These are phyloP conservation scores for Oehlia diaphana DNA, from an alignment of 192 early-diverging fungal genomes.

Conservation along the genomic window DNA sequence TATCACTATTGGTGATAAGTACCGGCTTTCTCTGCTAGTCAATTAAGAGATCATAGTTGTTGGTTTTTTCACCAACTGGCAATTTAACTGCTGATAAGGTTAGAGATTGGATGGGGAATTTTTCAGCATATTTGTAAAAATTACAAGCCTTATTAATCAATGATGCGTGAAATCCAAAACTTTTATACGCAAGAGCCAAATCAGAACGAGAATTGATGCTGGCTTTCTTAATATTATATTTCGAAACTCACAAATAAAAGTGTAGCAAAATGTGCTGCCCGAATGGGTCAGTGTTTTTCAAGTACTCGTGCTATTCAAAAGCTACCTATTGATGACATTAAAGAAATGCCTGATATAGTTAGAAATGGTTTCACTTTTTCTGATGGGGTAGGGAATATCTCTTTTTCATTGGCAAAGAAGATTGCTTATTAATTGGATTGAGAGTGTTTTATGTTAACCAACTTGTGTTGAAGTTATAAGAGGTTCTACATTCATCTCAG, in stretches of 20 bases:
- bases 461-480: constrained; percentile 59
- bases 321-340: too few species aligned
- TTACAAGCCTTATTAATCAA: too few species aligned
- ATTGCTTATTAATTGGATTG: constrained; percentile 45
- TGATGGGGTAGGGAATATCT: constrained; percentile 73
- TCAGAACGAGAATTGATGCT: too few species aligned
- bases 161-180: too few species aligned
- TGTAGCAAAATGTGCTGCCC: constrained; percentile 65
- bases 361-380: constrained; percentile 55
- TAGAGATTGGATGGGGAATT: too few species aligned
- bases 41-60: constrained; percentile 52
- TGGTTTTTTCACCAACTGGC: constrained; percentile 67
- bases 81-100: constrained; percentile 33
- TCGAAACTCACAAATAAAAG: constrained; percentile 43
- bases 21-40: constrained; percentile 33
- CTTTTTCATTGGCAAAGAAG: constrained; percentile 42
- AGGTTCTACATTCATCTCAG: constrained; percentile 48
- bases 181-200: too few species aligned
- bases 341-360: too few species aligned
- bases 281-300: constrained; percentile 76
- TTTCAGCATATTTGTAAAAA: too few species aligned
- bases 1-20: constrained; percentile 55
- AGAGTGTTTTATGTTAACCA: constrained; percentile 54
- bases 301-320: constrained; percentile 24
- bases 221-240: too few species aligned